Evolutionary conservation across 1,284 basidiomycete species (phyloP).

Genomic region (Retiboletus flavoniger): DNA sequence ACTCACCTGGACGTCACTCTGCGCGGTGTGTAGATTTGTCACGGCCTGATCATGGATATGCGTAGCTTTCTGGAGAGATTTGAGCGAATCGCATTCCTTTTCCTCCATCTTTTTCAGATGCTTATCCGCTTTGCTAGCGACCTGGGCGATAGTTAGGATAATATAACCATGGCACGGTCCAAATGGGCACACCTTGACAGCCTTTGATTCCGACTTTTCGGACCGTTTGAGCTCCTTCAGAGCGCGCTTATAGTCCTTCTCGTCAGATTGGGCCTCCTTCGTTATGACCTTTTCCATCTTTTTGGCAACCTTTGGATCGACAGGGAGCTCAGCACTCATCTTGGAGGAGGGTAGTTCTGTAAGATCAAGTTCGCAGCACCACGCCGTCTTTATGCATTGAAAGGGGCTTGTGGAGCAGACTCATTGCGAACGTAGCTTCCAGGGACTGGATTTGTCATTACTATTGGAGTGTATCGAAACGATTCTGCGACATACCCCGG

Average conservation of each 20-base stretch:
- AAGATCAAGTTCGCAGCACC: neutral
- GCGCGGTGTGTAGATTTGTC: conserved; percentile 42
- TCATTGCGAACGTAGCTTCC: no score
- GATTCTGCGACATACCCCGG: neutral
- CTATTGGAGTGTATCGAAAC: neutral
- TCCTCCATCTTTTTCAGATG: conserved; percentile 47
- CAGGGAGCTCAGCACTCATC: conserved; percentile 19
- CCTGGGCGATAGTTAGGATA: conserved; percentile 32
- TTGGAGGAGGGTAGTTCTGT: neutral
- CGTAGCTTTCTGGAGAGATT: conserved; percentile 47
- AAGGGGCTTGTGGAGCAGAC: conserved; percentile 14
- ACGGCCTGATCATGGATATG: conserved; percentile 50
- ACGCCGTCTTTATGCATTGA: neutral
- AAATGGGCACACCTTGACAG: conserved; percentile 43
- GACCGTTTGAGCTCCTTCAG: conserved; percentile 46
- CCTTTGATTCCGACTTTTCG: conserved; percentile 48
- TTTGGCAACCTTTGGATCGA: conserved; percentile 35
- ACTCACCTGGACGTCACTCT: conserved; percentile 46
- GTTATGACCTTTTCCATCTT: conserved; percentile 47
- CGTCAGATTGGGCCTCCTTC: conserved; percentile 48
- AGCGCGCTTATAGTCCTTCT: conserved; percentile 43
- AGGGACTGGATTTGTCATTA: conserved; percentile 10
- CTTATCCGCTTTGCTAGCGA: conserved; percentile 43
- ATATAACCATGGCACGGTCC: neutral
- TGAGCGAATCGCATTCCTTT: conserved; percentile 46